These are phyloP conservation scores for Aspergillus bertholletiae DNA, from an alignment of 495 filamentous ascomycete species.

Conservation along the genomic window DNA sequence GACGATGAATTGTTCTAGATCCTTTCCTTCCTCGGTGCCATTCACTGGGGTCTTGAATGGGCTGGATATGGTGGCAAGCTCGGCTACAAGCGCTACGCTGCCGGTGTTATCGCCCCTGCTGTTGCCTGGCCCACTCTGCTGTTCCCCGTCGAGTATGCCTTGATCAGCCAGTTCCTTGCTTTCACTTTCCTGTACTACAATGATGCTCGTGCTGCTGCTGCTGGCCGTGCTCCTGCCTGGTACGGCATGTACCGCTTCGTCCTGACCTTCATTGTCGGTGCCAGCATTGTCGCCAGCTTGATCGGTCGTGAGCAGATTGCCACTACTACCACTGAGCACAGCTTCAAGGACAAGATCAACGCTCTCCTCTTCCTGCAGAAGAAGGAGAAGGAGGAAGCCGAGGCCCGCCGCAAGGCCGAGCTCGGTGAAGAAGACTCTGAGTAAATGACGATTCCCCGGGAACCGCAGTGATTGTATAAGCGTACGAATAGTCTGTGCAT, in stretches of 20 bases:
- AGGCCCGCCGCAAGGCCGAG: conserved; percentile 46
- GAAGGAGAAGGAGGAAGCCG: conserved; percentile 60
- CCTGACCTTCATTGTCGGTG: conserved; percentile 88
- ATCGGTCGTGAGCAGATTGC: conserved; percentile 84
- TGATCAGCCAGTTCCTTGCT: conserved; percentile 84
- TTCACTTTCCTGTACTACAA: conserved; percentile 90
- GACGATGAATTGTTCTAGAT: conserved; percentile 43
- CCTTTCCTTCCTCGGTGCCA: conserved; percentile 91
- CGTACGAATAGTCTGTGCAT: conserved; percentile 5
- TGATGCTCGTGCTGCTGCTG: conserved; percentile 68
- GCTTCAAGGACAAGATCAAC: conserved; percentile 59
- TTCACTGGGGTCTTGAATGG: conserved; percentile 92
- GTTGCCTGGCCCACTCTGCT: conserved; percentile 93
- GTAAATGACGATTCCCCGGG: conserved; percentile 22
- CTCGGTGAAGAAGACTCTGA: conserved; percentile 38
- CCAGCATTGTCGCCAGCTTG: conserved; percentile 79
- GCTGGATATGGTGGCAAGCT: conserved; percentile 69
- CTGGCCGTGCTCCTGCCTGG: conserved; percentile 88
- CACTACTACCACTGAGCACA: conserved; percentile 49
- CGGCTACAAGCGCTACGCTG: conserved; percentile 73
- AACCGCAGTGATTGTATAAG: conserved; percentile 5
- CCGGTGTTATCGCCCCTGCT: conserved; percentile 78
- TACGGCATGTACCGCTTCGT: conserved; percentile 94
- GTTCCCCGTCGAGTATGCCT: conserved; percentile 80
- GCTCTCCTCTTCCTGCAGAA: conserved; percentile 56